Conservation (phyloP, 1,139 yeast genomes). For the Saccharomyces hybrid region DNA sequence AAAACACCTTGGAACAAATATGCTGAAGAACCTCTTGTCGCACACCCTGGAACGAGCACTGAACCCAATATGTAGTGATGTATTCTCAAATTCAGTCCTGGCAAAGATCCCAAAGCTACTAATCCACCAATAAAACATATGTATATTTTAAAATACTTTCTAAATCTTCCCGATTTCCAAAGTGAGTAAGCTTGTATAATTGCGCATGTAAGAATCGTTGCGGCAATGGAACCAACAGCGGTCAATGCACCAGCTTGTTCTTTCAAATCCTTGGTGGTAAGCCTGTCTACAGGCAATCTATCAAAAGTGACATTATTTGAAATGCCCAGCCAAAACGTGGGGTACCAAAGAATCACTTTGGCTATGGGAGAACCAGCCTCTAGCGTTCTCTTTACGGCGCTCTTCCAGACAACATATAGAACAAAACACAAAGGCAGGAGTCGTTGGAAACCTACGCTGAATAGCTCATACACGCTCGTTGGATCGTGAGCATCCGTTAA, state of each 20-base stretch:
- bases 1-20: conserved; percentile 74
- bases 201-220: conserved; percentile 46
- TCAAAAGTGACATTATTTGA: conserved; percentile 85
- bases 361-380: conserved; percentile 42
- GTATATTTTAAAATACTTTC: conserved; percentile 49
- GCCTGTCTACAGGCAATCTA: conserved; percentile 76
- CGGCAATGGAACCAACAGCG: conserved; percentile 49
- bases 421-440: conserved; percentile 70
- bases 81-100: conserved; percentile 67
- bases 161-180: conserved; percentile 74
- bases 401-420: conserved; percentile 63
- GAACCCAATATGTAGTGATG: conserved; percentile 87
- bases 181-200: conserved; percentile 67
- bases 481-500: conserved; percentile 47
- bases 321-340: conserved; percentile 77
- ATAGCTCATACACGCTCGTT: conserved; percentile 48
- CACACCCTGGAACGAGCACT: conserved; percentile 76
- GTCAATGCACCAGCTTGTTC: conserved; percentile 70
- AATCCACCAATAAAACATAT: conserved; percentile 41
- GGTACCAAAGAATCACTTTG: conserved; percentile 62
- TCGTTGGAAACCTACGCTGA: conserved; percentile 67
- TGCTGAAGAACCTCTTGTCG: conserved; percentile 66
- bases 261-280: conserved; percentile 61
- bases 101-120: conserved; percentile 43
- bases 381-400: conserved; percentile 39